Evolutionary conservation across 2,329 filamentous ascomycete species (phyloP).

Genomic region (Aspergillus candidus): DNA sequence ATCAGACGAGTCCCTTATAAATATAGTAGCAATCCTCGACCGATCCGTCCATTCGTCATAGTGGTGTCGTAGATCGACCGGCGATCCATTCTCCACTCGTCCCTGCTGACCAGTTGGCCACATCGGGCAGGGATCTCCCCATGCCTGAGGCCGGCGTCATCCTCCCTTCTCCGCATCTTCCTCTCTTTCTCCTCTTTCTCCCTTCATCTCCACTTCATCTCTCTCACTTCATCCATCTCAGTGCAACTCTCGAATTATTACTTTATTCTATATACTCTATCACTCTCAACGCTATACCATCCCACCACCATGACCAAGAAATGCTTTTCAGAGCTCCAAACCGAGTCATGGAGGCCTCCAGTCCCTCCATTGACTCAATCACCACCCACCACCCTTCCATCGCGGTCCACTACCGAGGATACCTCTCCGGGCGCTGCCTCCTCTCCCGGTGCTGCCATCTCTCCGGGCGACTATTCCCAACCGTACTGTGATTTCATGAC

Average conservation of each 20-base stretch:
- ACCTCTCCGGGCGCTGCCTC: constrained; percentile 16
- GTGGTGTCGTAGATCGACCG: too few species aligned
- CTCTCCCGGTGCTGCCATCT: constrained; percentile 24
- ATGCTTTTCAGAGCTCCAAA: too few species aligned
- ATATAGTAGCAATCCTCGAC: too few species aligned
- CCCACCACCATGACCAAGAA: background rate
- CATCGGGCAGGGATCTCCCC: background rate
- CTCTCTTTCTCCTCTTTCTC: background rate
- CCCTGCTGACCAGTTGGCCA: background rate
- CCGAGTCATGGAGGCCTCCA: too few species aligned
- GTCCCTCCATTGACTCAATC: constrained; percentile 11
- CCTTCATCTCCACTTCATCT: background rate
- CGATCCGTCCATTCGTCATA: too few species aligned
- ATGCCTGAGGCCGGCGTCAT: background rate
- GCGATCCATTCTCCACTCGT: too few species aligned
- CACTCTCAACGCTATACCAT: background rate
- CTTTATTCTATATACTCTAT: background rate
- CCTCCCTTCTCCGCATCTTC: background rate
- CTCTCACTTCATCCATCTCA: background rate
- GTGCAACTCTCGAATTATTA: background rate
- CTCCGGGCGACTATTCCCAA: constrained; percentile 62
- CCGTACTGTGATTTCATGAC: constrained; percentile 85
- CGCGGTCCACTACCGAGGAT: constrained; percentile 4
- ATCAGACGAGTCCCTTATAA: too few species aligned
- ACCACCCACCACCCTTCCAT: constrained; percentile 8